Percentiles rank a stretch among this genome's conserved stretches.
Evolutionary conservation across 805 yeast species (phyloP).

Genomic region (Myxozyma monticola): DNA sequence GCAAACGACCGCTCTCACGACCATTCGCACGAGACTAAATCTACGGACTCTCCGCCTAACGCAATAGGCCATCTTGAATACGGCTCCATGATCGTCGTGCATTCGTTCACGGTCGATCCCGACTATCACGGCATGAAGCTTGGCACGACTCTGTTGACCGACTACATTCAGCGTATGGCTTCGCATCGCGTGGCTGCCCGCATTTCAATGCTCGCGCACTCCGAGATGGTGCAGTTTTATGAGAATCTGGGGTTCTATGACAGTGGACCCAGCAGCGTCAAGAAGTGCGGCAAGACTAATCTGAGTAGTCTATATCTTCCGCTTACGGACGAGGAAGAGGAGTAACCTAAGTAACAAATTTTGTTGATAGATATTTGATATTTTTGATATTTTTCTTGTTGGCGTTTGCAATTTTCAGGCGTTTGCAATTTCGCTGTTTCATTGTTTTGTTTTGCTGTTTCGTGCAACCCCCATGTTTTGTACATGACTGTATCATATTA

Average conservation of each 20-base stretch:
- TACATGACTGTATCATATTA: no score
- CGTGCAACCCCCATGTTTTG: no score
- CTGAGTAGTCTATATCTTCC: no score
- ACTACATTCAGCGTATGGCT: slow-evolving; percentile 84
- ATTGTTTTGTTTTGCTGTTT: no score
- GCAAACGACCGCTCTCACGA: slow-evolving; percentile 2
- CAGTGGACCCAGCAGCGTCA: no score
- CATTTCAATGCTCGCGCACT: slow-evolving; percentile 67
- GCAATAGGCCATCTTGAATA: slow-evolving; percentile 70
- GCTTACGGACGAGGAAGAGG: no score
- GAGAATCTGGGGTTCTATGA: slow-evolving; percentile 74
- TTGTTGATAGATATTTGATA: background rate
- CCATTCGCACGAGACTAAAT: slow-evolving; percentile 23
- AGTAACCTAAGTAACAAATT: no score
- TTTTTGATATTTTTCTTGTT: background rate
- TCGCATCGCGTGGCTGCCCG: slow-evolving; percentile 83
- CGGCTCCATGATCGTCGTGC: slow-evolving; percentile 75
- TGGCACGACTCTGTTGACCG: slow-evolving; percentile 80
- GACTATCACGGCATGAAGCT: slow-evolving; percentile 75
- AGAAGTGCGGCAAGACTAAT: no score
- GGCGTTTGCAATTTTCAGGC: background rate
- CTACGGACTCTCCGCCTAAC: background rate
- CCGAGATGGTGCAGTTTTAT: slow-evolving; percentile 70
- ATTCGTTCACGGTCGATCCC: slow-evolving; percentile 75
- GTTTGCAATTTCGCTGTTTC: no score